These are phyloP conservation scores for Gynostemma pentaphyllum DNA, from an alignment of 306 rosid genomes.

Conservation along the genomic window DNA sequence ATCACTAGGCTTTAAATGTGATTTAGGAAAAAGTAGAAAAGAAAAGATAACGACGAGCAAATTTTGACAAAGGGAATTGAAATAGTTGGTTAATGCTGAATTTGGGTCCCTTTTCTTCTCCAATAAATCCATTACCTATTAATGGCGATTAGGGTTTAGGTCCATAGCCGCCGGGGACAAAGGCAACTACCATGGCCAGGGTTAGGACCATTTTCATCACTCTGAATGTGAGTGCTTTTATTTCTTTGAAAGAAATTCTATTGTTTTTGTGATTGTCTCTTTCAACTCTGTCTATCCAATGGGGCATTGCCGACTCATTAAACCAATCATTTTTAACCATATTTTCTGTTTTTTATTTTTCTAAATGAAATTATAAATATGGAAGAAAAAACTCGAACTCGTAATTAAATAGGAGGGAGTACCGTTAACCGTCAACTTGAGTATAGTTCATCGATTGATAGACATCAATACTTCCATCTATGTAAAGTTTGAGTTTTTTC, in stretches of 20 bases:
- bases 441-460: no score
- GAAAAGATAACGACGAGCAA: not conserved
- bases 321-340: not conserved
- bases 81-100: not conserved
- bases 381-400: no score
- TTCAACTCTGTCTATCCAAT: slow-evolving; percentile 7
- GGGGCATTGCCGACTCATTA: slow-evolving; percentile 7
- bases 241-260: no score
- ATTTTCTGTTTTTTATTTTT: no score
- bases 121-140: slow-evolving; percentile 5
- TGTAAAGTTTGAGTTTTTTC: no score
- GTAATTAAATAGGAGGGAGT: no score
- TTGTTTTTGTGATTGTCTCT: no score
- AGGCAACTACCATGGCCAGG: slow-evolving; percentile 11
- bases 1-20: not conserved
- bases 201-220: not conserved
- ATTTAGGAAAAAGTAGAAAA: not conserved
- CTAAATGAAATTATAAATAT: no score
- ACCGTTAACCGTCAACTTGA: no score
- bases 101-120: not conserved
- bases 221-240: no score
- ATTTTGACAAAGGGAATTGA: slow-evolving; percentile 13
- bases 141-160: not conserved
- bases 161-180: not conserved
- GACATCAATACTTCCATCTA: no score